Base-by-base conservation (phyloP, 2,329 filamentous ascomycete species). In the Fusarium abutilonis region DNA sequence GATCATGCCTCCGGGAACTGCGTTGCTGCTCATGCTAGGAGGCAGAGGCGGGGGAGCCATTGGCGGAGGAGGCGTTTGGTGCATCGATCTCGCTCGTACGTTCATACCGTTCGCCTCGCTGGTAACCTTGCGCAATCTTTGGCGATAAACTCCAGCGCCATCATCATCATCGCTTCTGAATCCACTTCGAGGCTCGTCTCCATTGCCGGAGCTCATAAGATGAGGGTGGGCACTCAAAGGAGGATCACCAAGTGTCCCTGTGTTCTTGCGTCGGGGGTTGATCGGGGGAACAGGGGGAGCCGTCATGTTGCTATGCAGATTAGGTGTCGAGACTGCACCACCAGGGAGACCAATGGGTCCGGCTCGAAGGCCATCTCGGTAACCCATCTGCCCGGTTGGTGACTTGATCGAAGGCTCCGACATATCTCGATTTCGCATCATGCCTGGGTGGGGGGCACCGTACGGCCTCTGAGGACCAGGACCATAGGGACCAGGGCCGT, bases 211-310 rank as follows among this genome's bases (percentile, higher is more conserved):
- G 40, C 68, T 72, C 64, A 53, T 72, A 39, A 61, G 65, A 21
- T 57, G 48, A 34, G 63, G 67, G 9, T 64, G 63, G 8, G 53
- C 36, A 29, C 34, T 54, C 55, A 59, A 60, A n/a, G 60, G 42
- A 10, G 60, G 54, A 28, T 75, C 74, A 10, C 74, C 76, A n/a
- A 78, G 23, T 10, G 61, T 70, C 1, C 77, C 72, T 9, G 78
- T 73, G 9, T 78, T 79, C 49, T 82, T 79, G 9, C 85, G 80
- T 44, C 83, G 79, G 26, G 85, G 85, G 68, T 87, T 87, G 70
- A 87, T 83, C 2, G 84, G 84, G 3, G 85, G 85, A 32, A 87
- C 56, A 3, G 84, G 84, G 3, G 84, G 84, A 3, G 75, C 77
- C 23, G 69, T 54, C 15, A 70, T 65, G 10, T 68, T 72, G 6